phyloP scores from a whole-genome alignment of 2,329 filamentous ascomycete genomes.

The Fusarium concolor region DNA sequence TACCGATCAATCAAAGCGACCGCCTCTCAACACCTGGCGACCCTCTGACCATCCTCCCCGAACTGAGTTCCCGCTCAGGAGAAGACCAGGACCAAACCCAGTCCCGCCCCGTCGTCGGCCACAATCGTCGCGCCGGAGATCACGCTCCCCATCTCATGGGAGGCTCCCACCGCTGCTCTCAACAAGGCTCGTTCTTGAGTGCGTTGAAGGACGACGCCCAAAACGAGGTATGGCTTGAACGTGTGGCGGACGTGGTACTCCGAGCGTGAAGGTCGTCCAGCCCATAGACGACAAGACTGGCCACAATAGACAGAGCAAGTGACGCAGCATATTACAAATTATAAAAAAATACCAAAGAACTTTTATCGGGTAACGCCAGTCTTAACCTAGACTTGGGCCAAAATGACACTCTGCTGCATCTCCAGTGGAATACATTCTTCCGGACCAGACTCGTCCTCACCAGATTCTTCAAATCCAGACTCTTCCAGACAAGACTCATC shows the following conservation, averaged over 20 bases:
- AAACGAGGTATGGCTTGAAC: no score
- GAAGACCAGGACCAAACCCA: background rate
- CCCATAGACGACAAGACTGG: no score
- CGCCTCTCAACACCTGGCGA: background rate
- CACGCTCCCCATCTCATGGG: no score
- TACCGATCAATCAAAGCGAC: background rate
- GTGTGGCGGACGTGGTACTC: no score
- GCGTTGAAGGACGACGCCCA: no score
- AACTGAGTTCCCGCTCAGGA: background rate
- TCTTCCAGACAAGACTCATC: background rate
- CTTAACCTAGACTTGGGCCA: background rate
- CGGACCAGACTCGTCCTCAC: no score
- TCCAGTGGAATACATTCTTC: no score
- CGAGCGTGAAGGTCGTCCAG: no score
- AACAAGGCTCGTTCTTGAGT: no score
- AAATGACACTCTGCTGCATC: background rate
- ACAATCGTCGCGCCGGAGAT: background rate
- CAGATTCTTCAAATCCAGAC: background rate
- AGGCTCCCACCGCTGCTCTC: no score
- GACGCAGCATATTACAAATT: background rate
- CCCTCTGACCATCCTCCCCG: no score
- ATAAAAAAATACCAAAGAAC: background rate
- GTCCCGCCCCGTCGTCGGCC: background rate
- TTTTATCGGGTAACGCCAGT: background rate
- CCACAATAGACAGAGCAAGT: no score